Evolutionary conservation across 2,329 filamentous ascomycete genomes (phyloP).

Genomic region (Akanthomyces lecanii): DNA sequence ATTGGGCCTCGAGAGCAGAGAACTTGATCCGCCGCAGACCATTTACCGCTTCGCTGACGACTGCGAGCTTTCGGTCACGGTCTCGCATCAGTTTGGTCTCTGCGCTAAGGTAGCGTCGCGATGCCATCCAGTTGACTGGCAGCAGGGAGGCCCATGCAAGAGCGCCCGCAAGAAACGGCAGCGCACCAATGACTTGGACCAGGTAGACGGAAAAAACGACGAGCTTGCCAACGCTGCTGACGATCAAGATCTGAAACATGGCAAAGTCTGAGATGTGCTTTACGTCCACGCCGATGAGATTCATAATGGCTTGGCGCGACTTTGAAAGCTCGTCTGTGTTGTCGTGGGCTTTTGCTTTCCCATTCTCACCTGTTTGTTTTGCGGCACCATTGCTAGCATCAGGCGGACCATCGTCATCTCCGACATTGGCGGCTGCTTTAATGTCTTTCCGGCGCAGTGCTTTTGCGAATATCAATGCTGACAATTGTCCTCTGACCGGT

Average conservation of each 20-base stretch:
- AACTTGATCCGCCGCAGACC: conserved; percentile 85
- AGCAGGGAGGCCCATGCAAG: conserved; percentile 58
- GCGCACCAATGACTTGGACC: conserved; percentile 68
- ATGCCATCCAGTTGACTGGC: conserved; percentile 64
- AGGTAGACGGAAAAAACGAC: conserved; percentile 63
- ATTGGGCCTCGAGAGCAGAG: conserved; percentile 68
- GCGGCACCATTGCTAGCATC: neutral
- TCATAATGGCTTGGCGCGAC: conserved; percentile 67
- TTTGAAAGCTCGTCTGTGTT: conserved; percentile 34
- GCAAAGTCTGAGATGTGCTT: conserved; percentile 65
- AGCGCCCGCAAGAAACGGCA: conserved; percentile 62
- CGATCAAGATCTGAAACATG: conserved; percentile 60
- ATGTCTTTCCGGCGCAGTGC: conserved; percentile 73
- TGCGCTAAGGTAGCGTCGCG: conserved; percentile 60
- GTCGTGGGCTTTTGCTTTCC: conserved; percentile 44
- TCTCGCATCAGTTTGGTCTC: conserved; percentile 71
- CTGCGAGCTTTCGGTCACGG: conserved; percentile 68
- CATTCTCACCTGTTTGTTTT: conserved; percentile 27
- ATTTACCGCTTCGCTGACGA: conserved; percentile 71
- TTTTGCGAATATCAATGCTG: conserved; percentile 73
- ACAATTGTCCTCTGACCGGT: conserved; percentile 65
- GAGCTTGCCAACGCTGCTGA: conserved; percentile 59
- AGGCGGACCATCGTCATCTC: conserved; percentile 30
- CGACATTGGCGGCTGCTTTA: conserved; percentile 52
- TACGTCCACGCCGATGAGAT: conserved; percentile 70